Conservation (phyloP, 345 rosid genomes). For the Murraya paniculata region DNA sequence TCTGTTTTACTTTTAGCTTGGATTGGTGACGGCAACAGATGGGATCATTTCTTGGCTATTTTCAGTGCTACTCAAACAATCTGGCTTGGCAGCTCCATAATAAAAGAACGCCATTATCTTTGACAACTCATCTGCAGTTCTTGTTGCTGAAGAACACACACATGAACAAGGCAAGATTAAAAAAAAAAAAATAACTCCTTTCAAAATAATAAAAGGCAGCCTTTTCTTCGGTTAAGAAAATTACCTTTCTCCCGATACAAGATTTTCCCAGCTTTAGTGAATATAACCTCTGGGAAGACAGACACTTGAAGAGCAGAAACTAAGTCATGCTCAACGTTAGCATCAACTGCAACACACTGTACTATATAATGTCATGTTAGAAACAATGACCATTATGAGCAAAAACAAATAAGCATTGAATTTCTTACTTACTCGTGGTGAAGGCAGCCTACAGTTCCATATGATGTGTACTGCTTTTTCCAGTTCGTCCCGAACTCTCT, state of each 20-base stretch:
- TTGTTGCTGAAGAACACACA: constrained; percentile 40
- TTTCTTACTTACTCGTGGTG: constrained; percentile 65
- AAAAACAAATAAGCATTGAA: background rate
- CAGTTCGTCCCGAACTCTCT: constrained; percentile 52
- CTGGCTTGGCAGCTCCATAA: constrained; percentile 86
- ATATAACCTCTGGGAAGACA: constrained; percentile 67
- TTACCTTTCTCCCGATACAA: constrained; percentile 82
- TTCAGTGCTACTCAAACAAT: constrained; percentile 35
- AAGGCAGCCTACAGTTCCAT: constrained; percentile 90
- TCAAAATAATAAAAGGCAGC: background rate
- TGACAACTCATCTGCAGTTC: constrained; percentile 71
- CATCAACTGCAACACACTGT: constrained; percentile 88
- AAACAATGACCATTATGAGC: background rate
- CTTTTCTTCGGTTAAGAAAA: background rate
- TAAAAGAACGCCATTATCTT: constrained; percentile 90
- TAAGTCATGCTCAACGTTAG: constrained; percentile 63
- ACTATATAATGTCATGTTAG: constrained; percentile 11
- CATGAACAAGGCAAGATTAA: constrained; percentile 6
- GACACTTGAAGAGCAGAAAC: constrained; percentile 70
- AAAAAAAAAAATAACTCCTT: background rate
- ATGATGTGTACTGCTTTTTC: constrained; percentile 87
- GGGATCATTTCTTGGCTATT: constrained; percentile 60
- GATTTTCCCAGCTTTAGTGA: constrained; percentile 86
- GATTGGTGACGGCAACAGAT: constrained; percentile 29
- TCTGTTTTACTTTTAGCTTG: constrained; percentile 3